A percentile compares a stretch with the other conserved stretches of the same genome.
phyloP scores from a whole-genome alignment of 1,284 basidiomycete genomes.

The Puccinia triticina region DNA sequence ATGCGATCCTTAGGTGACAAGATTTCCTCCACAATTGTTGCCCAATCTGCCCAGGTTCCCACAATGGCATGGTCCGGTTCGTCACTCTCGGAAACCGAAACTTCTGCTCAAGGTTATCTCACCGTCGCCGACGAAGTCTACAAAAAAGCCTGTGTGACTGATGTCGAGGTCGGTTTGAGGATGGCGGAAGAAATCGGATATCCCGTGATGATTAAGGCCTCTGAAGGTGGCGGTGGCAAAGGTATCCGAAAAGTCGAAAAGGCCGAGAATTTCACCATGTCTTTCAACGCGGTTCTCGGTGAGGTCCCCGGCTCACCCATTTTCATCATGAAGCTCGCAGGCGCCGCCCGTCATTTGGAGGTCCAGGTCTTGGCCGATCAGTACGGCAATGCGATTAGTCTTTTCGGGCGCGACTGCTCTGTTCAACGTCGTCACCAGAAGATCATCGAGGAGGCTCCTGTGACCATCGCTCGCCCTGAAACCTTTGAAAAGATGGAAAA shows the following conservation, averaged over 20 bases:
- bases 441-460: slow-evolving; percentile 99
- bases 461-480: slow-evolving; percentile 88
- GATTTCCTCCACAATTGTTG: slow-evolving; percentile 98
- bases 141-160: slow-evolving; percentile 82
- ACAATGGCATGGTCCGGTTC: slow-evolving; percentile 99
- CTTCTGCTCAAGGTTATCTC: slow-evolving; percentile 87
- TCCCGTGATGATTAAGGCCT: slow-evolving; percentile 99
- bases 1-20: slow-evolving; percentile 99
- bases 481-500: slow-evolving; percentile 98
- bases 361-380: slow-evolving; percentile 98
- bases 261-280: slow-evolving; percentile 85
- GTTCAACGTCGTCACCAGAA: slow-evolving; percentile 99
- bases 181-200: slow-evolving; percentile 87
- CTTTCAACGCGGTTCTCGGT: slow-evolving; percentile 88
- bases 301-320: slow-evolving; percentile 99
- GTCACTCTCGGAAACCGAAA: slow-evolving; percentile 83
- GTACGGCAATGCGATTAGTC: slow-evolving; percentile 97
- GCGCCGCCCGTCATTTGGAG: slow-evolving; percentile 94
- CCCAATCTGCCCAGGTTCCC: slow-evolving; percentile 94
- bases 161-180: slow-evolving; percentile 82
- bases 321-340: slow-evolving; percentile 99
- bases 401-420: slow-evolving; percentile 99
- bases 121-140: slow-evolving; percentile 92
- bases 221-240: slow-evolving; percentile 98
- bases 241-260: slow-evolving; percentile 91